These are phyloP conservation scores for Hanseniaspora pseudoguilliermondii DNA, from an alignment of 805 yeast species.

Conservation along the genomic window DNA sequence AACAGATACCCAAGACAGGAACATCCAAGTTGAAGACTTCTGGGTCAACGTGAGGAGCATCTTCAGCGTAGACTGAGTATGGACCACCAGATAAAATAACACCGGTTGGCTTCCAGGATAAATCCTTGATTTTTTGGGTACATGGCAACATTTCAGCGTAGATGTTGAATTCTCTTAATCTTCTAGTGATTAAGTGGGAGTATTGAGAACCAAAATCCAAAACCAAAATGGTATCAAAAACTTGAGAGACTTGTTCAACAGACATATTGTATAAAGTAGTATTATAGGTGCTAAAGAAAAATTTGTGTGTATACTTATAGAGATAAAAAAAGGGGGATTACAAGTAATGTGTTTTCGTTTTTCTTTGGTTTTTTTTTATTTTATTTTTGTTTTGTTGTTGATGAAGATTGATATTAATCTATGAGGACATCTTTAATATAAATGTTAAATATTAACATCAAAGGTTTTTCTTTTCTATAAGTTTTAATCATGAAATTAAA, in stretches of 20 bases:
- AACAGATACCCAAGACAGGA: slow-evolving; percentile 94
- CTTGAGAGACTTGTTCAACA: slow-evolving; percentile 57
- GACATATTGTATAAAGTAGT: slow-evolving; percentile 5
- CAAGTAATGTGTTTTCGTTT: not conserved
- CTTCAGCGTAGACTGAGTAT: slow-evolving; percentile 89
- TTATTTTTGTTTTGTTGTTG: too few relatives aligned
- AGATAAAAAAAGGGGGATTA: too few relatives aligned
- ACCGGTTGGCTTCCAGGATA: slow-evolving; percentile 92
- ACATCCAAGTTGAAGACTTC: slow-evolving; percentile 81
- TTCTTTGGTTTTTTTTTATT: slow-evolving; percentile 4
- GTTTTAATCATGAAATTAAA: not conserved
- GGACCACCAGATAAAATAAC: slow-evolving; percentile 95
- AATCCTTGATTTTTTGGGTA: slow-evolving; percentile 88
- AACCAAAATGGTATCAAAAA: slow-evolving; percentile 93
- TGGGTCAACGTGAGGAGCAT: slow-evolving; percentile 94
- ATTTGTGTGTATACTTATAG: not conserved
- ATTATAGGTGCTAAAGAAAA: not conserved
- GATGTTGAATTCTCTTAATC: slow-evolving; percentile 93
- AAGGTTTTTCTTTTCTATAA: not conserved
- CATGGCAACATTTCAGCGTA: slow-evolving; percentile 99
- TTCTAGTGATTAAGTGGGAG: slow-evolving; percentile 90
- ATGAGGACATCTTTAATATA: not conserved
- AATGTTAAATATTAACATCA: too few relatives aligned
- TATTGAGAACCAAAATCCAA: slow-evolving; percentile 97
- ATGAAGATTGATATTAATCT: not conserved